A percentile compares a stretch with the other conserved stretches of the same genome.
phyloP scores from a whole-genome alignment of 2,329 filamentous ascomycete species.

The Trichophyton verrucosum region DNA sequence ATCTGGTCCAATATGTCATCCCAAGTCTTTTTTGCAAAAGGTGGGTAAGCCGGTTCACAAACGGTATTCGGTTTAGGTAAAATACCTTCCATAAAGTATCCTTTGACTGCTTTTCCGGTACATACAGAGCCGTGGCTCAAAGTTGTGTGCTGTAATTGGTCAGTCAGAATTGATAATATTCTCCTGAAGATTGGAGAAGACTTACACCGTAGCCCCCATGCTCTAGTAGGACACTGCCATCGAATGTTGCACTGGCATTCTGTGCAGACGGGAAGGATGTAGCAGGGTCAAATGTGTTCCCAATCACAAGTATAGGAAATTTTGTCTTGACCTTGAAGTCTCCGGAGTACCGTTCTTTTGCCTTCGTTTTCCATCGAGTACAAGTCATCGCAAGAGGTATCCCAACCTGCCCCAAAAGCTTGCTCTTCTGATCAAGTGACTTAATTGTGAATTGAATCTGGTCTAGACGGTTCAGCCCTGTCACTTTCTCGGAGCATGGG shows the following conservation, averaged over 20 bases:
- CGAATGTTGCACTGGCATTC: conserved; percentile 17
- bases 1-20: background rate
- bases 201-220: conserved; percentile 16
- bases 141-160: conserved; percentile 11
- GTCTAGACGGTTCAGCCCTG: background rate
- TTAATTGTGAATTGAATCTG: background rate
- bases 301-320: conserved; percentile 19
- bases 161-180: background rate
- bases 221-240: conserved; percentile 18
- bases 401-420: background rate
- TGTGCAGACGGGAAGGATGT: conserved; percentile 18
- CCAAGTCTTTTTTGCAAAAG: conserved; percentile 1
- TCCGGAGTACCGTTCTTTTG: conserved; percentile 17
- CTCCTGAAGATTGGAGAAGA: background rate
- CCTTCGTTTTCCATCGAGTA: conserved; percentile 15
- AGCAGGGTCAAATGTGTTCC: conserved; percentile 17
- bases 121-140: conserved; percentile 24
- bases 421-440: background rate
- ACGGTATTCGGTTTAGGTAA: conserved; percentile 23
- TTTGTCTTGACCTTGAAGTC: conserved; percentile 17
- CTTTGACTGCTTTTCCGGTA: conserved; percentile 17
- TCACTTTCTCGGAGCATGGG: conserved; percentile 7
- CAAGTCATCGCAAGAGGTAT: conserved; percentile 7
- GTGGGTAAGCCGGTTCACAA: conserved; percentile 14
- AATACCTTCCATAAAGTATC: conserved; percentile 26